A percentile compares a stretch with the other conserved stretches of the same genome.
Conservation (phyloP, 768 basidiomycete species). For the Amanita rimosa region DNA sequence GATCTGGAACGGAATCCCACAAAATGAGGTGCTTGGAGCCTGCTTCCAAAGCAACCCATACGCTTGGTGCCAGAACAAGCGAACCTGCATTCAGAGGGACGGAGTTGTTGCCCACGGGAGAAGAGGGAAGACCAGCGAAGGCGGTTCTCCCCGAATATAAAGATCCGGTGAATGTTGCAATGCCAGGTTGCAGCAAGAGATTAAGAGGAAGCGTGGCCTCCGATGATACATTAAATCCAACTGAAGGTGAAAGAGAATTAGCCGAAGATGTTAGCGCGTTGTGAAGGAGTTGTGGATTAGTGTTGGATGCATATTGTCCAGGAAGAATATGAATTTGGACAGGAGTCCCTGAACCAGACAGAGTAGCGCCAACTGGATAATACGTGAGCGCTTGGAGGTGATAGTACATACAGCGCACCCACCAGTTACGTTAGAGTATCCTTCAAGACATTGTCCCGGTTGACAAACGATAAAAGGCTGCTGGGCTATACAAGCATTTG, state of each 20-base stretch:
- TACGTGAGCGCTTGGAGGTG: conserved; percentile 3
- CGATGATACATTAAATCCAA: conserved; percentile 54
- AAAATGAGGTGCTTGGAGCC: conserved; percentile 53
- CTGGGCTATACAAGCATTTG: conserved; percentile 28
- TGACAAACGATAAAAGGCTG: conserved; percentile 58
- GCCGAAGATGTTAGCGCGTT: conserved; percentile 54
- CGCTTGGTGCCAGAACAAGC: conserved; percentile 53
- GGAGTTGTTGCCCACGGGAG: conserved; percentile 33
- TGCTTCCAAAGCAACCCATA: conserved; percentile 56
- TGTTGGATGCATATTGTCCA: conserved; percentile 62
- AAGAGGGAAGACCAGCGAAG: conserved; percentile 46
- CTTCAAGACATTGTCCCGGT: conserved; percentile 84
- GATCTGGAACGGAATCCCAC: conserved; percentile 73
- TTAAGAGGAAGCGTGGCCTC: conserved; percentile 53
- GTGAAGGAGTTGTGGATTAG: conserved; percentile 65
- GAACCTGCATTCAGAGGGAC: conserved; percentile 45
- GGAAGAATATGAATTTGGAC: conserved; percentile 57
- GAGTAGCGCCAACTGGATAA: conserved; percentile 52
- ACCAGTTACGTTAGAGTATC: conserved; percentile 65
- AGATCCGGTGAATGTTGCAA: conserved; percentile 50
- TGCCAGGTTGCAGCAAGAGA: conserved; percentile 53
- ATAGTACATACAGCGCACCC: conserved; percentile 23
- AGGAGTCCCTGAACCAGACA: conserved; percentile 44
- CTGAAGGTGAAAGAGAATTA: conserved; percentile 41
- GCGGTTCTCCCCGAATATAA: conserved; percentile 57